Evolutionary conservation across 2,329 filamentous ascomycete species (phyloP).

Genomic region (Ascomycota sp.): DNA sequence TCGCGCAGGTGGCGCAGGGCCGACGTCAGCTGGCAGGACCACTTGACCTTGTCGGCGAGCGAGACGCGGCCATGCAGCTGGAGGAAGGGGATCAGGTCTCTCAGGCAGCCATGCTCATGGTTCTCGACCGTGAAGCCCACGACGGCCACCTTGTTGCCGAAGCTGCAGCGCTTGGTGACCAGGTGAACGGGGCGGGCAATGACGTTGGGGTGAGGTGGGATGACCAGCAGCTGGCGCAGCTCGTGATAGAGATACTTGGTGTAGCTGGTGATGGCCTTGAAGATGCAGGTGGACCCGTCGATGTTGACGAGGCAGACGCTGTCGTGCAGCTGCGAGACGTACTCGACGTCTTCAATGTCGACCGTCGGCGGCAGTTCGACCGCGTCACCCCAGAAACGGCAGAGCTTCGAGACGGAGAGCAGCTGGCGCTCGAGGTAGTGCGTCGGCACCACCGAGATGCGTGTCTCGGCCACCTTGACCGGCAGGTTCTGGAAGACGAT

Average conservation of each 20-base stretch:
- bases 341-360: slow-evolving; percentile 27
- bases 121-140: slow-evolving; percentile 36
- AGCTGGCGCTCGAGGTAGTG: slow-evolving; percentile 33
- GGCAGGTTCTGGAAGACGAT: slow-evolving; percentile 33
- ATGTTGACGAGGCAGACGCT: slow-evolving; percentile 34
- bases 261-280: slow-evolving; percentile 37
- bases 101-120: slow-evolving; percentile 31
- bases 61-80: slow-evolving; percentile 23
- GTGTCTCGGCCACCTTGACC: slow-evolving; percentile 22
- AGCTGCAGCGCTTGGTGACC: slow-evolving; percentile 32
- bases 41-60: slow-evolving; percentile 25
- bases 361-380: slow-evolving; percentile 23
- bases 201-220: slow-evolving; percentile 31
- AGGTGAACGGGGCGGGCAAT: slow-evolving; percentile 30
- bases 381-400: slow-evolving; percentile 20
- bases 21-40: slow-evolving; percentile 30
- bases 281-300: slow-evolving; percentile 22
- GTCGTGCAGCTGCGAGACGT: slow-evolving; percentile 34
- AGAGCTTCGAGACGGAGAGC: slow-evolving; percentile 20
- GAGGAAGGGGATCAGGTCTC: slow-evolving; percentile 31
- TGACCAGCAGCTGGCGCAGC: slow-evolving; percentile 30
- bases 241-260: slow-evolving; percentile 43
- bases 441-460: slow-evolving; percentile 25
- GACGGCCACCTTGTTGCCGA: slow-evolving; percentile 33
- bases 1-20: slow-evolving; percentile 29